Evolutionary conservation across 306 rosid genomes (phyloP).

Genomic region (Lathyrus tuberosus): DNA sequence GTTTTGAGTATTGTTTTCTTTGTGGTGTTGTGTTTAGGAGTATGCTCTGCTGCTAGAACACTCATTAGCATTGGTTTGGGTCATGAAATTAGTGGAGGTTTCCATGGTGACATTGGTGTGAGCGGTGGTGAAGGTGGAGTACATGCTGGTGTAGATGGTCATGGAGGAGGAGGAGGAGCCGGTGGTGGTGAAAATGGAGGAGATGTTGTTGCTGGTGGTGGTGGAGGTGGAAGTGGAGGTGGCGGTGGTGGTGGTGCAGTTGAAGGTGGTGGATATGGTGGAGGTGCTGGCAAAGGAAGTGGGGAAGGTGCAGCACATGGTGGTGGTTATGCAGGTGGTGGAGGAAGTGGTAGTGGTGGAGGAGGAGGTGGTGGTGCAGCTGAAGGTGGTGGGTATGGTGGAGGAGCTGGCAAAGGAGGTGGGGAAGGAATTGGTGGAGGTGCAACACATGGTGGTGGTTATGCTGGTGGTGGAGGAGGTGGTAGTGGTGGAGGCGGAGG

Average conservation of each 20-base stretch:
- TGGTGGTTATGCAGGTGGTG: no score
- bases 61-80: no score
- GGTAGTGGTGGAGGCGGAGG: no score
- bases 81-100: no score
- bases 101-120: no score
- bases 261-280: no score
- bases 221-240: constrained; percentile 13
- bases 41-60: constrained; percentile 49
- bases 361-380: constrained; percentile 32
- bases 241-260: constrained; percentile 28
- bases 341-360: constrained; percentile 20
- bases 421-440: constrained; percentile 32
- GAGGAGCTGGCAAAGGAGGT: constrained; percentile 33
- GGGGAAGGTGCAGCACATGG: constrained; percentile 5
- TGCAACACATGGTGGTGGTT: constrained; percentile 51
- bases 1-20: constrained; percentile 35
- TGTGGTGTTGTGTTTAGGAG: constrained; percentile 47
- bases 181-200: background rate
- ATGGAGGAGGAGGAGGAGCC: background rate
- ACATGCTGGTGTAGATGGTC: background rate
- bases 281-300: no score
- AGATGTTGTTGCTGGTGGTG: background rate
- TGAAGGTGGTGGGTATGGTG: no score
- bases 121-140: background rate
- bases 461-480: no score